Percentiles rank a stretch among this genome's conserved stretches.
phyloP scores from a whole-genome alignment of 2,329 filamentous ascomycete genomes.

The Cordyceps tenuipes region DNA sequence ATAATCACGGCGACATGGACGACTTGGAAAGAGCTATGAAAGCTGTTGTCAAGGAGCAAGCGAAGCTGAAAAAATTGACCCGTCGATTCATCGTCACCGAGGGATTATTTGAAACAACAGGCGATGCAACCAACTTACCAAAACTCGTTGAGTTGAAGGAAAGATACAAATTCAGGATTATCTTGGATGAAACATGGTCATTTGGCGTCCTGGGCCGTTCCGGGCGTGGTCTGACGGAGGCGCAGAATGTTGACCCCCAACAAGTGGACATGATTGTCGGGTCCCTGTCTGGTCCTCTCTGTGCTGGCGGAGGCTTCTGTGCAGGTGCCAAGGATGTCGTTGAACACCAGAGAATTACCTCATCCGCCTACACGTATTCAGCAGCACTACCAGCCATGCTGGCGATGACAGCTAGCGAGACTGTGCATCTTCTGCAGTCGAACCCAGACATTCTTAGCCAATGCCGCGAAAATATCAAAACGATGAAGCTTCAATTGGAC shows the following conservation, averaged over 20 bases:
- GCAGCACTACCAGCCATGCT: slow-evolving; percentile 89
- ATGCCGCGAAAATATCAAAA: slow-evolving; percentile 77
- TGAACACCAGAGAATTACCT: slow-evolving; percentile 90
- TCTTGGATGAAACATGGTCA: slow-evolving; percentile 95
- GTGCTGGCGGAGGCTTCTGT: slow-evolving; percentile 92
- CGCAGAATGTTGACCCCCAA: slow-evolving; percentile 88
- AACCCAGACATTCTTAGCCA: slow-evolving; percentile 73
- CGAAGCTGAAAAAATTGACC: slow-evolving; percentile 75
- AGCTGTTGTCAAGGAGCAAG: slow-evolving; percentile 80
- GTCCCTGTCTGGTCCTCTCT: slow-evolving; percentile 80
- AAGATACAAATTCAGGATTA: slow-evolving; percentile 95
- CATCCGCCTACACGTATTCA: slow-evolving; percentile 89
- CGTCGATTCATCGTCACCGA: slow-evolving; percentile 94
- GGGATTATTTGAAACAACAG: slow-evolving; percentile 83
- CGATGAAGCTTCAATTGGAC: slow-evolving; percentile 80
- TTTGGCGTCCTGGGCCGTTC: slow-evolving; percentile 91
- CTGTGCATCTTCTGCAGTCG: slow-evolving; percentile 74
- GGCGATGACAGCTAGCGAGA: slow-evolving; percentile 92
- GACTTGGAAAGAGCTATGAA: slow-evolving; percentile 81
- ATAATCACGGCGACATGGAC: slow-evolving; percentile 91
- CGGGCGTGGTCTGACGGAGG: slow-evolving; percentile 86
- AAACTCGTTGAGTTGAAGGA: slow-evolving; percentile 89
- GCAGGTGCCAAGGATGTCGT: slow-evolving; percentile 86
- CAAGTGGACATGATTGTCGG: slow-evolving; percentile 97
- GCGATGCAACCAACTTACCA: slow-evolving; percentile 76